phyloP scores from a whole-genome alignment of 371 early-diverging fungal species.

The Apophysomyces elegans region DNA sequence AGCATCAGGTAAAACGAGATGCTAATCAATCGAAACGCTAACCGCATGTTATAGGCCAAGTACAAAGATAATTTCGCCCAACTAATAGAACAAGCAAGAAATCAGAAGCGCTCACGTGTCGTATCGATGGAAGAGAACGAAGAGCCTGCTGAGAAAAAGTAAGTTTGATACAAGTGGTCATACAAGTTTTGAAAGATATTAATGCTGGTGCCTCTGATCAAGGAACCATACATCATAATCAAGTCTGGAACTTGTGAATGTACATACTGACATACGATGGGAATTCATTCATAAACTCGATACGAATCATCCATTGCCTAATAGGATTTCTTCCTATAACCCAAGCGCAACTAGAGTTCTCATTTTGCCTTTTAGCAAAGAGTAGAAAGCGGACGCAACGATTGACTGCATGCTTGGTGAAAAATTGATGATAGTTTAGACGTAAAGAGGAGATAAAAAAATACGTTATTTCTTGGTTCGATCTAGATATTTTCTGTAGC shows the following conservation, averaged over 20 bases:
- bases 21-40: neutral
- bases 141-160: conserved; percentile 4
- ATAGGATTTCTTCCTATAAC: too few relatives aligned
- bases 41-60: neutral
- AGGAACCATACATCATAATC: neutral
- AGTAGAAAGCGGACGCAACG: too few relatives aligned
- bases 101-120: neutral
- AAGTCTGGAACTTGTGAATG: conserved; percentile 9
- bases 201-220: neutral
- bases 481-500: too few relatives aligned
- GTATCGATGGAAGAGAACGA: neutral
- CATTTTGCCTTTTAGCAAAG: too few relatives aligned
- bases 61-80: conserved; percentile 21
- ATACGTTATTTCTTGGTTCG: too few relatives aligned
- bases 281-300: too few relatives aligned
- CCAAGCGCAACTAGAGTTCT: too few relatives aligned
- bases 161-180: neutral
- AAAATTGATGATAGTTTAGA: too few relatives aligned
- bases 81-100: conserved; percentile 18
- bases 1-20: conserved; percentile 12
- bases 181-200: neutral
- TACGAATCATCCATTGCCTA: too few relatives aligned
- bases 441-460: too few relatives aligned
- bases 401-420: too few relatives aligned
- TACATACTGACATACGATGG: neutral